Evolutionary conservation across 139 green algal species (phyloP).

Genomic region (Monoraphidium neglectum): DNA sequence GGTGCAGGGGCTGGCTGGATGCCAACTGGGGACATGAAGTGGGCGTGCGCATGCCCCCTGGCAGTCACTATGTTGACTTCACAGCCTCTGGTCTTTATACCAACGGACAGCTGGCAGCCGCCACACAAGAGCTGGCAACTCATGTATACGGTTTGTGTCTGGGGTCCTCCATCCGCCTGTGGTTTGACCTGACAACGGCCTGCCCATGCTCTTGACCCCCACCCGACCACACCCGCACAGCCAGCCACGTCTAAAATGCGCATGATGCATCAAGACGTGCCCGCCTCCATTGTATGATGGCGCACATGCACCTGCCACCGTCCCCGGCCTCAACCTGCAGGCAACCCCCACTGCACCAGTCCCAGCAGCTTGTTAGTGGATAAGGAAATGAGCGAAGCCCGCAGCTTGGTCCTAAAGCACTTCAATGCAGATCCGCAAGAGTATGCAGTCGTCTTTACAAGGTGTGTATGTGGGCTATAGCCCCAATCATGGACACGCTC

Average conservation of each 20-base stretch:
- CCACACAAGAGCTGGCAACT: background rate
- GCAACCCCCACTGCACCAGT: background rate
- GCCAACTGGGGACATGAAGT: slow-evolving; percentile 57
- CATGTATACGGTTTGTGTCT: slow-evolving; percentile 9
- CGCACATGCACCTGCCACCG: background rate
- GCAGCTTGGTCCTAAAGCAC: background rate
- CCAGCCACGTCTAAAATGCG: too few species aligned
- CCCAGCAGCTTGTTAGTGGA: slow-evolving; percentile 8
- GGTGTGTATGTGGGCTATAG: background rate
- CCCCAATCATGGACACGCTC: background rate
- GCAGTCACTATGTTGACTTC: slow-evolving; percentile 75
- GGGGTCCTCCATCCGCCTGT: too few species aligned
- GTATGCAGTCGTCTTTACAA: slow-evolving; percentile 12
- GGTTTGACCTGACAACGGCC: too few species aligned
- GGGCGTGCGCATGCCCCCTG: slow-evolving; percentile 42
- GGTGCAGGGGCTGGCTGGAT: slow-evolving; percentile 57
- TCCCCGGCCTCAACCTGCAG: background rate
- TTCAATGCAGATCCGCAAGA: slow-evolving; percentile 5
- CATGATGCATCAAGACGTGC: too few species aligned
- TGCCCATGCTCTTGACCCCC: too few species aligned
- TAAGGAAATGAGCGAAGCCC: background rate
- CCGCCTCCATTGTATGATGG: too few species aligned
- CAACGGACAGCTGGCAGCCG: background rate
- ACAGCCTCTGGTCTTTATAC: slow-evolving; percentile 37
- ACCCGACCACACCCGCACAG: too few species aligned